phyloP scores from a whole-genome alignment of 2,329 filamentous ascomycete genomes.

The Kalmusia sp. region DNA sequence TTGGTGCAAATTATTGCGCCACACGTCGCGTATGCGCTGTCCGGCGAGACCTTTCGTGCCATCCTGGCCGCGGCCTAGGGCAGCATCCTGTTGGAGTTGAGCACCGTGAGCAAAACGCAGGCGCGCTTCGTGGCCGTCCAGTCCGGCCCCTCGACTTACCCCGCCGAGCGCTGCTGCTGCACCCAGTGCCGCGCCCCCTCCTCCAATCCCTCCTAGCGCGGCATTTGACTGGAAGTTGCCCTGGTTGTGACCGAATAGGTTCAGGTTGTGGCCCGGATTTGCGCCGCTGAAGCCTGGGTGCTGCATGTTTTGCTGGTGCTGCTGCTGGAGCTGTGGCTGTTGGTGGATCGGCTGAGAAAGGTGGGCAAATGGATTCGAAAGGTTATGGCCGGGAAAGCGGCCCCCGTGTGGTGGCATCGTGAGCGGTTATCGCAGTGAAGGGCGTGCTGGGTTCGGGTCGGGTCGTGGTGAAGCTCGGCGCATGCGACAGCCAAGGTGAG shows the following conservation, averaged over 20 bases:
- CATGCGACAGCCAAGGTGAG: conserved; percentile 1
- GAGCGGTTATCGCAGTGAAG: conserved; percentile 25
- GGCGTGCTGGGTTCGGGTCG: conserved; percentile 14
- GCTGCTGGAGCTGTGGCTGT: conserved; percentile 54
- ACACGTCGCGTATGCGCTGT: conserved; percentile 91
- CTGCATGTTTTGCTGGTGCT: conserved; percentile 64
- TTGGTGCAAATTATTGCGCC: conserved; percentile 88
- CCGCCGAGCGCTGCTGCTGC: conserved; percentile 62
- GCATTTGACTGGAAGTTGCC: conserved; percentile 57
- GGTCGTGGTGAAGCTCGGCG: conserved; percentile 8
- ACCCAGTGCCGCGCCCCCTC: conserved; percentile 63
- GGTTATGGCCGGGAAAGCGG: conserved; percentile 64
- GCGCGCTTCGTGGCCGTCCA: conserved; percentile 85
- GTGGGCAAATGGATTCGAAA: conserved; percentile 66
- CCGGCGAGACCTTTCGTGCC: conserved; percentile 65
- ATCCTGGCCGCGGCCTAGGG: conserved; percentile 58
- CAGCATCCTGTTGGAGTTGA: conserved; percentile 57
- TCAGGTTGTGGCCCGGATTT: conserved; percentile 67
- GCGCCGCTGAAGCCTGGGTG: conserved; percentile 70
- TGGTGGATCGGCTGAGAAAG: conserved; percentile 57
- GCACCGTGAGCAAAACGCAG: conserved; percentile 84
- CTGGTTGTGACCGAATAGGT: conserved; percentile 56
- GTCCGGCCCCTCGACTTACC: conserved; percentile 65
- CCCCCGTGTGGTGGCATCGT: conserved; percentile 66
- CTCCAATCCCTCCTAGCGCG: conserved; percentile 59